phyloP scores from a whole-genome alignment of 768 basidiomycete species.

The Terana coerulea region DNA sequence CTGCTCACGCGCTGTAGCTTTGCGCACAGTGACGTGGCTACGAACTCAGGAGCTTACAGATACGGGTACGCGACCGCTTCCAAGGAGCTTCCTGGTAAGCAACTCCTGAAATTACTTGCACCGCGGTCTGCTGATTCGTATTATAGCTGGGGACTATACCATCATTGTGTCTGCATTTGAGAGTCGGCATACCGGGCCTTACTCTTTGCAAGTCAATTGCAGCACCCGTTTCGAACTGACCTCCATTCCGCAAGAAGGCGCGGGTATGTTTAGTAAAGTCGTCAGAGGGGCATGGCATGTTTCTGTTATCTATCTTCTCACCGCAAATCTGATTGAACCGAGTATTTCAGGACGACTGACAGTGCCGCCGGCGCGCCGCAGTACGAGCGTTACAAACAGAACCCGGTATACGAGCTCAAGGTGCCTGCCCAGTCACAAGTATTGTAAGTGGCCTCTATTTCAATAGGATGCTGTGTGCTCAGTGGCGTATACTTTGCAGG shows the following conservation, averaged over 20 bases:
- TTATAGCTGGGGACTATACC: slow-evolving; percentile 73
- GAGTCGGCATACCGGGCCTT: slow-evolving; percentile 61
- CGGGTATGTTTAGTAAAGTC: slow-evolving; percentile 79
- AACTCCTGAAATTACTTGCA: neutral
- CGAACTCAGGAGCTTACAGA: slow-evolving; percentile 76
- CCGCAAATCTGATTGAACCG: neutral
- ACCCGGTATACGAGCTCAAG: slow-evolving; percentile 66
- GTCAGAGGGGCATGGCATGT: slow-evolving; percentile 73
- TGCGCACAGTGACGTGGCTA: slow-evolving; percentile 63
- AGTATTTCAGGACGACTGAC: slow-evolving; percentile 45
- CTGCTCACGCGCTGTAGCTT: slow-evolving; percentile 32
- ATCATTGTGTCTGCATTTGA: slow-evolving; percentile 85
- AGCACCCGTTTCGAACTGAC: slow-evolving; percentile 57
- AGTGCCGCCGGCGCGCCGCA: slow-evolving; percentile 71
- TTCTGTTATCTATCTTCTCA: neutral
- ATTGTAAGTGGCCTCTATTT: slow-evolving; percentile 39
- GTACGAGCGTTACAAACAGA: slow-evolving; percentile 57
- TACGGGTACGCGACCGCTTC: slow-evolving; percentile 65
- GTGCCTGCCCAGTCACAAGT: slow-evolving; percentile 50
- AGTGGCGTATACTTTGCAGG: slow-evolving; percentile 32
- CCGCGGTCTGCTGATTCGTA: neutral
- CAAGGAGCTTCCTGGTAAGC: slow-evolving; percentile 53
- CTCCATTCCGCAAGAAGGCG: slow-evolving; percentile 76
- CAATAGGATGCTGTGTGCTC: neutral
- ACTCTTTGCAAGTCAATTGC: slow-evolving; percentile 61